Conservation (phyloP, 148 eudicot species). For the Limonium bicolor region DNA sequence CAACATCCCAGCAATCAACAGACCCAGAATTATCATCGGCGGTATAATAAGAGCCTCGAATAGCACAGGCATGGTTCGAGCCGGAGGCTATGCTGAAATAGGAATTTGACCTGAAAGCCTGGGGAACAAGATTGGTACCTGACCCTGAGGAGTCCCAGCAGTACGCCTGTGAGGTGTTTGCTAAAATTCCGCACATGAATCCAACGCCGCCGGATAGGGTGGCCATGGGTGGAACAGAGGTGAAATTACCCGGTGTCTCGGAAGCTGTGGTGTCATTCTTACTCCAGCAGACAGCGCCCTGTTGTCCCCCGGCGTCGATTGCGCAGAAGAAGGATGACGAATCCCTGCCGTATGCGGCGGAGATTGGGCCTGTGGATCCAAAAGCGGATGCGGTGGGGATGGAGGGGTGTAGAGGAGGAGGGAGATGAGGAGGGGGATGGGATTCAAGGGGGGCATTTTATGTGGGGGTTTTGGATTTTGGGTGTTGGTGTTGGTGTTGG, state of each 20-base stretch:
- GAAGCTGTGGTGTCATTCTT: conserved; percentile 17
- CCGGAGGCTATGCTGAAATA: conserved; percentile 74
- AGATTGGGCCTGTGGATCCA: conserved; percentile 81
- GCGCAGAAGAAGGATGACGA: conserved; percentile 58
- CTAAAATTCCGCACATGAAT: conserved; percentile 64
- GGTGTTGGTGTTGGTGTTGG: neutral
- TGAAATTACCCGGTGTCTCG: conserved; percentile 14
- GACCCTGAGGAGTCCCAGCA: conserved; percentile 54
- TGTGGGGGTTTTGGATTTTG: conserved; percentile 2
- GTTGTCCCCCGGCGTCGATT: conserved; percentile 89
- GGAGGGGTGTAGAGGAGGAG: conserved; percentile 5
- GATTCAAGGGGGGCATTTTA: conserved; percentile 13
- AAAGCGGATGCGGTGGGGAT: conserved; percentile 38
- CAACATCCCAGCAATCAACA: conserved; percentile 87
- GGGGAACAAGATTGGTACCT: conserved; percentile 46
- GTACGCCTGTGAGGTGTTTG: conserved; percentile 48
- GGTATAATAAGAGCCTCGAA: conserved; percentile 59
- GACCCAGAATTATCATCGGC: conserved; percentile 24
- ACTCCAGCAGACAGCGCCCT: conserved; percentile 70
- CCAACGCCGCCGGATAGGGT: conserved; percentile 64
- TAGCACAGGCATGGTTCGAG: conserved; percentile 61
- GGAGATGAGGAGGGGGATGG: conserved; percentile 9
- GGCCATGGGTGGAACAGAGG: conserved; percentile 43
- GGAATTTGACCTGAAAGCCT: conserved; percentile 15
- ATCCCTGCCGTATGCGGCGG: conserved; percentile 51